Evolutionary conservation across 192 early-diverging fungal genomes (phyloP).

Genomic region (Chytriomyces confervae): DNA sequence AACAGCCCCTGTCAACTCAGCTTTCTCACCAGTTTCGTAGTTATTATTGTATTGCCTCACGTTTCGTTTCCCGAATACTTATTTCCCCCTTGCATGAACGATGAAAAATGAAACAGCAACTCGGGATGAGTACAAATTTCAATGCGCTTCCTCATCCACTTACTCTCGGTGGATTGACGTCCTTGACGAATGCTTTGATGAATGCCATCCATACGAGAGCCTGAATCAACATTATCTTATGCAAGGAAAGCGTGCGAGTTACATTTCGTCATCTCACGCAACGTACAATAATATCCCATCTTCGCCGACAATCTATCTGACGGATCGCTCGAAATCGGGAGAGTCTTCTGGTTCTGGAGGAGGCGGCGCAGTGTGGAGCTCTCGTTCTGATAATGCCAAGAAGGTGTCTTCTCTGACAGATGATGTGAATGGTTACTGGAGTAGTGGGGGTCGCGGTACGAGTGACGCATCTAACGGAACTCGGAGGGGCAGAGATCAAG

Average conservation of each 20-base stretch:
- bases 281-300: conserved; percentile 18
- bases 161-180: conserved; percentile 22
- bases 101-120: background rate
- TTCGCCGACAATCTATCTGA: background rate
- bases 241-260: conserved; percentile 15
- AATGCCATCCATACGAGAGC: conserved; percentile 30
- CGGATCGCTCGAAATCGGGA: background rate
- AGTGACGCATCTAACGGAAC: too few relatives aligned
- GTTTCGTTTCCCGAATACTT: background rate
- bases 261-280: background rate
- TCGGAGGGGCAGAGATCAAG: too few relatives aligned
- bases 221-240: conserved; percentile 21
- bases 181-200: conserved; percentile 21
- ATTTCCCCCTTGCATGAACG: background rate
- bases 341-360: background rate
- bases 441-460: too few relatives aligned
- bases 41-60: background rate
- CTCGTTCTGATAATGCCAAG: background rate
- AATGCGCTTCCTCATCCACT: background rate
- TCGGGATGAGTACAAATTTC: conserved; percentile 24
- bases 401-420: background rate
- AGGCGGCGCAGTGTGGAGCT: too few relatives aligned
- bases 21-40: conserved; percentile 22
- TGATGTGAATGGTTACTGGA: too few relatives aligned
- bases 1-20: conserved; percentile 11